A percentile compares a stretch with the other conserved stretches of the same genome.
Evolutionary conservation across 169 alveolate genomes (phyloP).

Genomic region (Cryptosporidium meleagridis): DNA sequence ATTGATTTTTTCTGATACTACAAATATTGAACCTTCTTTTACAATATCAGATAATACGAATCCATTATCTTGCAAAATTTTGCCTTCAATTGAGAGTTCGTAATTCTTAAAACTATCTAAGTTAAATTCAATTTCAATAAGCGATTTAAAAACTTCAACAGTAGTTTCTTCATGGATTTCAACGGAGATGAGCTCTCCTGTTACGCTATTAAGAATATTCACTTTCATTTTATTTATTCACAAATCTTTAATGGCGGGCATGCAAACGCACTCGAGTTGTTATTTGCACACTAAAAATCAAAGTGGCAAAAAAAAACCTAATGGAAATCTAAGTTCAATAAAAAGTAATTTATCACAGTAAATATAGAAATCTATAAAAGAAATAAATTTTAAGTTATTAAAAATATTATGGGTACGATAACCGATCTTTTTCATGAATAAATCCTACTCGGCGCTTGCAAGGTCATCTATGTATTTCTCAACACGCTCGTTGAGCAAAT

Average conservation of each 20-base stretch:
- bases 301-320: neutral
- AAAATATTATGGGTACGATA: too few species aligned
- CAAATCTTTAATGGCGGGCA: neutral
- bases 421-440: neutral
- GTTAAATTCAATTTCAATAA: constrained; percentile 27
- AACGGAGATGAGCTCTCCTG: constrained; percentile 34
- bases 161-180: constrained; percentile 52
- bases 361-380: too few species aligned
- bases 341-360: neutral
- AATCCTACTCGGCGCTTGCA: constrained; percentile 30
- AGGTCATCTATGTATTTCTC: constrained; percentile 64
- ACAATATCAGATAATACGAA: neutral
- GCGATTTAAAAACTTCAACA: constrained; percentile 39
- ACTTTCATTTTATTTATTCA: constrained; percentile 8
- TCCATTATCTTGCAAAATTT: constrained; percentile 11
- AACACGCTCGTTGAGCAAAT: constrained; percentile 38
- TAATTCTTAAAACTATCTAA: neutral
- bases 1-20: neutral
- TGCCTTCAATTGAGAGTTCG: constrained; percentile 22
- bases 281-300: neutral
- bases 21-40: neutral
- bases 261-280: neutral
- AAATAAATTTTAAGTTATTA: neutral
- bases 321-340: neutral
- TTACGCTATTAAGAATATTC: neutral